A percentile compares a stretch with the other conserved stretches of the same genome.
phyloP scores from a whole-genome alignment of 2,329 filamentous ascomycete genomes.

The Monosporascus sp. region DNA sequence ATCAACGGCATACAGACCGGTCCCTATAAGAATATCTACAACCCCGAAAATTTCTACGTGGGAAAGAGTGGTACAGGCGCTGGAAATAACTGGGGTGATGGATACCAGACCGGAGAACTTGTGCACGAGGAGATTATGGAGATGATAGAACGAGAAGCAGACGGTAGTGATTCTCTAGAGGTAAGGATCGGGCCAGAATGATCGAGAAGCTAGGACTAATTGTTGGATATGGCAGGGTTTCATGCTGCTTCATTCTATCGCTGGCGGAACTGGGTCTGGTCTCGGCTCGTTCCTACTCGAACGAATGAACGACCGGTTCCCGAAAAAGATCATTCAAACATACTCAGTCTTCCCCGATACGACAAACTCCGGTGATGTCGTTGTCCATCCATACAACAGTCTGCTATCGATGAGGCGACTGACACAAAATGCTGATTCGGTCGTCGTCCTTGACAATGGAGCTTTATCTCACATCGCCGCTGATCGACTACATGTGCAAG shows the following conservation, averaged over 20 bases:
- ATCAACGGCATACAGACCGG: slow-evolving; percentile 90
- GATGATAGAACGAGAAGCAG: slow-evolving; percentile 98
- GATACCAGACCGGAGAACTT: slow-evolving; percentile 85
- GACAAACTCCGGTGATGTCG: slow-evolving; percentile 78
- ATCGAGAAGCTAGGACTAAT: not conserved
- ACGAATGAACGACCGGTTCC: slow-evolving; percentile 91
- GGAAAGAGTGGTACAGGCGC: slow-evolving; percentile 90
- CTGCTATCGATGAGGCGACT: slow-evolving; percentile 84
- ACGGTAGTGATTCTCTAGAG: slow-evolving; percentile 95
- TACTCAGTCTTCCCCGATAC: slow-evolving; percentile 98
- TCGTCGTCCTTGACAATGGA: slow-evolving; percentile 95
- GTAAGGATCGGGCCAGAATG: slow-evolving; percentile 33
- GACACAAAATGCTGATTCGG: slow-evolving; percentile 94
- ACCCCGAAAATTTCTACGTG: slow-evolving; percentile 97
- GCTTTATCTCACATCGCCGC: slow-evolving; percentile 90
- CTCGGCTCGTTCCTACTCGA: slow-evolving; percentile 92
- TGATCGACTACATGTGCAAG: slow-evolving; percentile 88
- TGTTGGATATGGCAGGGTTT: slow-evolving; percentile 59
- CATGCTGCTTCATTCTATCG: slow-evolving; percentile 98
- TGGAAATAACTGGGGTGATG: slow-evolving; percentile 97
- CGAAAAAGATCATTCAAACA: slow-evolving; percentile 98
- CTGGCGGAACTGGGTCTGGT: slow-evolving; percentile 93
- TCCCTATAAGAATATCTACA: slow-evolving; percentile 97
- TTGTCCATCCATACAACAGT: slow-evolving; percentile 98
- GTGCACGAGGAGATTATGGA: slow-evolving; percentile 98